Percentiles rank a stretch among this genome's conserved stretches.
These are phyloP conservation scores for Penicillium sp. DNA, from an alignment of 2,329 filamentous ascomycete genomes.

Conservation along the genomic window DNA sequence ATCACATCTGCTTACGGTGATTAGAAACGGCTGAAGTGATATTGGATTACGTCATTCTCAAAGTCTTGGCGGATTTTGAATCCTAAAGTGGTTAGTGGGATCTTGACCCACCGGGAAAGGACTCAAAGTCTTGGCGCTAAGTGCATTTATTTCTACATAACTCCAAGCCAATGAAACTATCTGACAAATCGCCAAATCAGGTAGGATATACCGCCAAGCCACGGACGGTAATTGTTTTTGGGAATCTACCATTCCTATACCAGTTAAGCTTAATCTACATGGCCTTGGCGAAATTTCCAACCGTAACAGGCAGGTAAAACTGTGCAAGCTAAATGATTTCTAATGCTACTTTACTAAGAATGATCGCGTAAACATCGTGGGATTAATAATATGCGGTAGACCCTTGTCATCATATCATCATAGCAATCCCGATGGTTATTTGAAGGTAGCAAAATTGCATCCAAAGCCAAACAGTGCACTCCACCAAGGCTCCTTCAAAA, in stretches of 20 bases:
- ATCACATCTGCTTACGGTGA: not conserved
- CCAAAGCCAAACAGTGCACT: not conserved
- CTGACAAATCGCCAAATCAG: not conserved
- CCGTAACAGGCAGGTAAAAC: not conserved
- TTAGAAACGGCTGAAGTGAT: not conserved
- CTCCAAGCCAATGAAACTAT: not conserved
- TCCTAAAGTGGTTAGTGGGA: not conserved
- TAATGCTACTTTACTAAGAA: too few species aligned
- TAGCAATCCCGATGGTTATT: not conserved
- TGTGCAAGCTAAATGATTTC: not conserved
- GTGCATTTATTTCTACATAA: too few species aligned
- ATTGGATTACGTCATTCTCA: not conserved
- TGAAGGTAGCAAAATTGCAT: not conserved
- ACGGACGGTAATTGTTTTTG: not conserved
- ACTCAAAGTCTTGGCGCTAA: too few species aligned
- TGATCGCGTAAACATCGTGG: not conserved
- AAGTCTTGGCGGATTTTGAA: not conserved
- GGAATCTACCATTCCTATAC: not conserved
- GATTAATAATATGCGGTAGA: not conserved
- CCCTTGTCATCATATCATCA: not conserved
- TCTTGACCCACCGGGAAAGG: too few species aligned
- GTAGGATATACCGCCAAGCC: not conserved
- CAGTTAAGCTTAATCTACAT: not conserved
- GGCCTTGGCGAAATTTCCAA: not conserved
- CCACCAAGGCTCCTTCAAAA: not conserved